phyloP scores from a whole-genome alignment of 352 stramenopile species.

The Phytophthora crassamura region DNA sequence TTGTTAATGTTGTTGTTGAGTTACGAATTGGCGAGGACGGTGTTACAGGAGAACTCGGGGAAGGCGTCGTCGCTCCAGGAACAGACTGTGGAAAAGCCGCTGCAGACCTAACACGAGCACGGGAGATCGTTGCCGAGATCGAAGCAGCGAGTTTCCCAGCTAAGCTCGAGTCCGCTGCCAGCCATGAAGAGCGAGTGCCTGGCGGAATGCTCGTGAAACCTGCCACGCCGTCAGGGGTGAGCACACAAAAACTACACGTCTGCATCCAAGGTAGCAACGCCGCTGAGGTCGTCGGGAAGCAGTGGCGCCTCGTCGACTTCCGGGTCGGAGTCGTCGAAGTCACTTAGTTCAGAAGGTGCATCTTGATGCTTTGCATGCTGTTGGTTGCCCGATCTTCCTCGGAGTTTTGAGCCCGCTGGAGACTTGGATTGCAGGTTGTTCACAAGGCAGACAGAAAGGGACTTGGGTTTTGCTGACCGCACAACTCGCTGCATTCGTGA shows the following conservation, averaged over 20 bases:
- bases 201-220: slow-evolving; percentile 45
- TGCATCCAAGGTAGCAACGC: slow-evolving; percentile 31
- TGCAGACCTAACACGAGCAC: slow-evolving; percentile 20
- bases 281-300: slow-evolving; percentile 49
- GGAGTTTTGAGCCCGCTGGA: background rate
- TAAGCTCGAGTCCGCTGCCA: slow-evolving; percentile 15
- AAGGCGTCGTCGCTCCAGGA: slow-evolving; percentile 38
- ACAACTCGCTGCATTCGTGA: slow-evolving; percentile 8
- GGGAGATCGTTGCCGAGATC: slow-evolving; percentile 34
- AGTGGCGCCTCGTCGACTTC: slow-evolving; percentile 62
- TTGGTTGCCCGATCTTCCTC: slow-evolving; percentile 6
- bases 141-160: slow-evolving; percentile 36
- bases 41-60: slow-evolving; percentile 31
- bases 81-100: slow-evolving; percentile 35
- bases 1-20: too few species aligned
- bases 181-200: slow-evolving; percentile 22
- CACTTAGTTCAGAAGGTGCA: slow-evolving; percentile 27
- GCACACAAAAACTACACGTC: slow-evolving; percentile 29
- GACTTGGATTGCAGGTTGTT: background rate
- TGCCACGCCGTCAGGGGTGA: slow-evolving; percentile 29
- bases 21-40: slow-evolving; percentile 40
- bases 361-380: slow-evolving; percentile 7
- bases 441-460: background rate
- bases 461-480: slow-evolving; percentile 14
- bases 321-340: slow-evolving; percentile 73